A percentile compares a stretch with the other conserved stretches of the same genome.
Evolutionary conservation across 805 yeast genomes (phyloP).

Genomic region (Metschnikowia drakensbergensis): DNA sequence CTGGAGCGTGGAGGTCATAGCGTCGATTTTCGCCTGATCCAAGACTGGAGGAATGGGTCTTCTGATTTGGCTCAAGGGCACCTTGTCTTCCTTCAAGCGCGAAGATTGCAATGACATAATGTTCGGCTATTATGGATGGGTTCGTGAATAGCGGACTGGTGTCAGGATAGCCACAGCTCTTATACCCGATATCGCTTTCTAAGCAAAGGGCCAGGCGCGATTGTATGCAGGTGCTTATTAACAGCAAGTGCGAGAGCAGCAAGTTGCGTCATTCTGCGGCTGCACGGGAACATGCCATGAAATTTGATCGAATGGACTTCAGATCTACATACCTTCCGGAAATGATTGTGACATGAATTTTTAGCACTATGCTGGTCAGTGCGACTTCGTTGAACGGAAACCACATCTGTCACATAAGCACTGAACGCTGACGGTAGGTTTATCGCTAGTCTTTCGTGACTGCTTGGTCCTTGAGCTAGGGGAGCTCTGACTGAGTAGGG

Average conservation of each 20-base stretch:
- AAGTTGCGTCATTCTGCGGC: neutral
- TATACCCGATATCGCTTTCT: neutral
- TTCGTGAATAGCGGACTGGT: neutral
- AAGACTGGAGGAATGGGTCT: constrained; percentile 86
- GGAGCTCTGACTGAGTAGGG: no score
- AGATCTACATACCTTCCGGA: no score
- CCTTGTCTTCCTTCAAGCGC: constrained; percentile 47
- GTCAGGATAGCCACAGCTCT: neutral
- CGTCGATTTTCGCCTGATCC: constrained; percentile 66
- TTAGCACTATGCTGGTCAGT: no score
- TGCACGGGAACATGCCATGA: neutral
- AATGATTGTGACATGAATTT: no score
- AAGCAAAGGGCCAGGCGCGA: neutral
- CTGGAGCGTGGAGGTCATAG: constrained; percentile 70
- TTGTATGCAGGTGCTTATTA: constrained; percentile 3
- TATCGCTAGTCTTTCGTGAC: no score
- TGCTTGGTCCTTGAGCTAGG: no score
- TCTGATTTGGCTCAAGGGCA: constrained; percentile 65
- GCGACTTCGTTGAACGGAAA: no score
- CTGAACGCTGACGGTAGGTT: no score
- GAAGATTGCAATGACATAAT: constrained; percentile 47
- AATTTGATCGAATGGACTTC: neutral
- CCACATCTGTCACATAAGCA: no score
- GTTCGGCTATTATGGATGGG: neutral
- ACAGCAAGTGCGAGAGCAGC: neutral